Evolutionary conservation across 2,329 filamentous ascomycete species (phyloP), one percentile per base, ranked within the genome.

Genomic region (Paraconiothyrium sp.): DNA sequence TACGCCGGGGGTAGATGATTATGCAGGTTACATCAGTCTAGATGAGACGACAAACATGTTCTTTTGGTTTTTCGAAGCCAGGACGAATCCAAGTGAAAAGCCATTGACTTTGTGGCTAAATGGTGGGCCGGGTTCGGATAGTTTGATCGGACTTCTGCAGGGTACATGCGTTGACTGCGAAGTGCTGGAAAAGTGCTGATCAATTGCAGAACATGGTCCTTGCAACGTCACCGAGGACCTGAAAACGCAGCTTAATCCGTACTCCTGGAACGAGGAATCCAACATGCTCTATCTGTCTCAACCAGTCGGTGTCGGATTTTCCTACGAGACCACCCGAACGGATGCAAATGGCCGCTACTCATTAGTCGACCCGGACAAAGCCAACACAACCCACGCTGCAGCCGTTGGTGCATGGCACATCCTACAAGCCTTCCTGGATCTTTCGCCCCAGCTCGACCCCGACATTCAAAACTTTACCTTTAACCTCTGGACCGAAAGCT

Each of bases 71-170:
- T 84, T 84, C 55, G 81, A 84, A 65, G 76, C 81, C 5, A 76
- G 83, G 20, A 78, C 83, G 47, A 78, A 82, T 58, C 82, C 75
- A 0, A 61, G 61, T 4, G 68, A 77, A 34, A 74, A 73, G 51
- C 75, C 75, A 61, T 61, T 76, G 57, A 85, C 84, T 0, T 59
- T 77, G 10, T 86, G 84, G 84, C 74, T 86, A 55, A 86, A 85
- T 59, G 84, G 84, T 22, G 84, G 84, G 0, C 84, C 84, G 0
- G 86, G 86, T 1, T 80, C 77, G 16, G 82, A 84, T 62, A 85
- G 82, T 10, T 77, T 88, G 70, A 84, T 88, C 61, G 85, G 86
- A 1, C 70, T 88, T 2, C 88, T 88, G 62, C 81, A 86, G 55
- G 74, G 73, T 59, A 52, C 5, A 48, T 34, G 7, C 8, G 4